phyloP scores from a whole-genome alignment of 257 asterid species.

The Coffea eugenioides region DNA sequence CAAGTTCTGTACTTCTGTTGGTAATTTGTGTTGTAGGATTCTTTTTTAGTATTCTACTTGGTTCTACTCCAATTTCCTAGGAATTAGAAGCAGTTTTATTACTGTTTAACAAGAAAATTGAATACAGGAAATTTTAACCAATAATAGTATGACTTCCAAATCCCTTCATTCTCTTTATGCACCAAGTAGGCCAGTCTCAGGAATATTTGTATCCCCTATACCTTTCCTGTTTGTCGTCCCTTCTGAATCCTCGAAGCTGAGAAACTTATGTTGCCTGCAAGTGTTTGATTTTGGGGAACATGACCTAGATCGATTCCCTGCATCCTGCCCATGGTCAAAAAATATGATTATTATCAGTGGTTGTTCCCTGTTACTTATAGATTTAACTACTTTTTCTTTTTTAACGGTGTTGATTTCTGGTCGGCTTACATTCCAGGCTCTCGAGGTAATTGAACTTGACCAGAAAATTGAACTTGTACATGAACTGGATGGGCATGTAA shows the following conservation, averaged over 20 bases:
- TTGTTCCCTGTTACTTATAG: neutral
- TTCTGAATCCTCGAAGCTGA: neutral
- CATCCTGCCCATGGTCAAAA: neutral
- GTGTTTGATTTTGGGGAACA: neutral
- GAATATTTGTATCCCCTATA: neutral
- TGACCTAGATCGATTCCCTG: neutral
- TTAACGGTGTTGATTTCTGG: neutral
- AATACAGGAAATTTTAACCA: neutral
- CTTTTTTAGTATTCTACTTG: neutral
- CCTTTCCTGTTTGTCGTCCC: neutral
- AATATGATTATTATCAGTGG: neutral
- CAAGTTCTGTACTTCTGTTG: neutral
- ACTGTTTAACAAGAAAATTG: neutral
- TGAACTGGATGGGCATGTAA: conserved; percentile 82
- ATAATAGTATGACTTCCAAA: neutral
- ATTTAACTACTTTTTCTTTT: neutral
- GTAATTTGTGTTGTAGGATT: neutral
- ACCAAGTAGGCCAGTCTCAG: neutral
- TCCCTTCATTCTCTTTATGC: neutral
- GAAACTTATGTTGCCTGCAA: neutral
- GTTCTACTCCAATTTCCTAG: neutral
- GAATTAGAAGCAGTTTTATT: neutral
- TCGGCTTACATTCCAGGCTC: conserved; percentile 50
- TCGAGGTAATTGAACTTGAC: conserved; percentile 73
- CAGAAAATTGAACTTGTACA: conserved; percentile 66